Evolutionary conservation across 192 early-diverging fungal species (phyloP), one percentile per base, ranked within the genome.

Genomic region (Mortierella claussenii): DNA sequence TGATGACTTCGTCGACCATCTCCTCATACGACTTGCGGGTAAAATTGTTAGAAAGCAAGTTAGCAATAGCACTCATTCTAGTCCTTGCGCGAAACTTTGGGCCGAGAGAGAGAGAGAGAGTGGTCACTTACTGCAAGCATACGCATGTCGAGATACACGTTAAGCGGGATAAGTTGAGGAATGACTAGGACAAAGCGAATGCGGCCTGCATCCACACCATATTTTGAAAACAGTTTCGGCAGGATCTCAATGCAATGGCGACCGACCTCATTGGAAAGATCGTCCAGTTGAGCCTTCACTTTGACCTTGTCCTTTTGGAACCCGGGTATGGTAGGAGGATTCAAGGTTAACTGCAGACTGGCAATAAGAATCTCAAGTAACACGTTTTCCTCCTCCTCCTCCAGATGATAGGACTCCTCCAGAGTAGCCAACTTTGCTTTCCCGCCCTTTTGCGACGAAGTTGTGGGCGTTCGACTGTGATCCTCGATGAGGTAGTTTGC

Each of bases 301-400:
- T 75, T 70, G 4, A 59, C 60, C 34, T 75, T 62, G 53, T 79
- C 71, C 60, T 79, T 67, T 24, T 69, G 64, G 56, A 82, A 74
- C 57, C 70, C 78, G 26, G 51, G 69, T 4, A 63, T 43, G 2
- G 60, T 27, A 11, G 65, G 63, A 15, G 76, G 75, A 8, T 43
- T n/a, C 31, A 82, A 36, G 7, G 44, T 78, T 40, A 75, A 36
- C 26, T 82, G 69, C 2, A 86, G 54, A 52, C 82, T 82, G 17
- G 62, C 65, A 4, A 84, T 68, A 61, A 84, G 78, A 11, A 82
- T 75, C 33, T 86, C 78, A 18, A 89, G 45, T 23, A 89, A 63
- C 9, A 83, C 53, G n/a, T 83, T 79, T 33, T 90, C 88, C 58
- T 90, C 83, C 6, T 81, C 78, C 3, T 86, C 80, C 17, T 67